phyloP scores from a whole-genome alignment of 2,329 filamentous ascomycete species.

The Grosmannia serpens region DNA sequence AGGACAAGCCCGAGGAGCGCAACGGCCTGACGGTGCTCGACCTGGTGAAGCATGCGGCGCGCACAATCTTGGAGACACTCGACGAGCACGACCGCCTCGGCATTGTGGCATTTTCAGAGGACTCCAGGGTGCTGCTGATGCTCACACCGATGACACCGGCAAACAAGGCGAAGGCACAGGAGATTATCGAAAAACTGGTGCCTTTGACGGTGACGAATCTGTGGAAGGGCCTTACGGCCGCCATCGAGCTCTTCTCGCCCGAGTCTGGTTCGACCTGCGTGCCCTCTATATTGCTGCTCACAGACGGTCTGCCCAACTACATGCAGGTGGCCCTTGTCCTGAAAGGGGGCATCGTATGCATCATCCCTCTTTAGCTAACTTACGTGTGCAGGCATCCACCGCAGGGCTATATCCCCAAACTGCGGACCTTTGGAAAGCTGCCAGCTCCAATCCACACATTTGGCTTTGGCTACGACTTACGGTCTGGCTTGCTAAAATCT shows the following conservation, averaged over 20 bases:
- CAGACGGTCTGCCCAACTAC: conserved; percentile 43
- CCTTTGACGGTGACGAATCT: conserved; percentile 36
- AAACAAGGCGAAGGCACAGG: conserved; percentile 31
- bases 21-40: conserved; percentile 45
- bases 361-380: conserved; percentile 9
- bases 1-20: conserved; percentile 28
- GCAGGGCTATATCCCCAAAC: conserved; percentile 42
- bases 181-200: conserved; percentile 30
- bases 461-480: conserved; percentile 38
- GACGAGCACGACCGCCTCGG: conserved; percentile 42
- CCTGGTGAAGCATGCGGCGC: conserved; percentile 47
- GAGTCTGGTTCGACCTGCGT: conserved; percentile 20
- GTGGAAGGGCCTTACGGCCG: conserved; percentile 44
- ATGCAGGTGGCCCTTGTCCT: conserved; percentile 23
- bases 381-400: conserved; percentile 19
- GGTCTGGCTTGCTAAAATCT: conserved; percentile 44
- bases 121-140: conserved; percentile 23
- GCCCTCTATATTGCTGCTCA: conserved; percentile 41
- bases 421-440: conserved; percentile 28
- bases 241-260: conserved; percentile 34
- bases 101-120: conserved; percentile 41
- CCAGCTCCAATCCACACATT: conserved; percentile 40
- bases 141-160: conserved; percentile 34
- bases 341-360: not conserved
- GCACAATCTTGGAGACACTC: conserved; percentile 43